Base-by-base conservation (phyloP, 805 yeast species). In the Teunomyces gatunensis region DNA sequence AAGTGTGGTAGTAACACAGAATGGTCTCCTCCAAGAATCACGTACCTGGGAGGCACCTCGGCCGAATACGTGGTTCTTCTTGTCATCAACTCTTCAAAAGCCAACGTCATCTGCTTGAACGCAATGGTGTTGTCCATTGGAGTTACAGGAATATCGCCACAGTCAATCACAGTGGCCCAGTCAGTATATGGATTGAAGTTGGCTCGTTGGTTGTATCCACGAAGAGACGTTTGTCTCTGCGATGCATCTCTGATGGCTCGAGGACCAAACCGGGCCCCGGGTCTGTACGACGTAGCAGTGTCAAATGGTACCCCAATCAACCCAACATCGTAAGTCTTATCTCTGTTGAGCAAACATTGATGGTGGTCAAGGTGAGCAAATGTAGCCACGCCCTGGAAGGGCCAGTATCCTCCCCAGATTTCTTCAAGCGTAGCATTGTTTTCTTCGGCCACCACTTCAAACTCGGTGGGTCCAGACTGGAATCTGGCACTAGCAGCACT, bases 221-320 rank as follows among this genome's bases (percentile, higher is more conserved):
- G 70, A 46, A 81, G 61, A 1, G 83, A 63, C 2, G 81, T 79
- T 60, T 87, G 95, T 54, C 95, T 75, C 58, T 82, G 87, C 2
- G 87, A 81, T 2, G 87, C 87, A 2, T 75, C 68, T 53, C 91
- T 68, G 44, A 85, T 83, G 10, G 87, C 85, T 44, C 83, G 66
- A 3, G 92, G 96, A 2, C 96, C 96, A 65, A 87, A 87, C 46
- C 96, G 68, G 2, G 95, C 91, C 5, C 96, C 95, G 0, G 91
- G 78, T 44, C 95, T 74, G 63, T 82, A 87, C 0, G 90, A 77
- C 0, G 83, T 84, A 0, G 92, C 92, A 5, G 94, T 87, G 59
- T 87, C 96, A 56, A 87, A 88, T 0, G 95, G 95, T 1, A 85
- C 84, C 4, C 96, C 96, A 47, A 87, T 74, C 11, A 88, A 53